Percentiles rank a stretch among this genome's conserved stretches.
These are phyloP conservation scores for Fusarium sp. DNA, from an alignment of 2,329 filamentous ascomycete genomes.

Conservation along the genomic window DNA sequence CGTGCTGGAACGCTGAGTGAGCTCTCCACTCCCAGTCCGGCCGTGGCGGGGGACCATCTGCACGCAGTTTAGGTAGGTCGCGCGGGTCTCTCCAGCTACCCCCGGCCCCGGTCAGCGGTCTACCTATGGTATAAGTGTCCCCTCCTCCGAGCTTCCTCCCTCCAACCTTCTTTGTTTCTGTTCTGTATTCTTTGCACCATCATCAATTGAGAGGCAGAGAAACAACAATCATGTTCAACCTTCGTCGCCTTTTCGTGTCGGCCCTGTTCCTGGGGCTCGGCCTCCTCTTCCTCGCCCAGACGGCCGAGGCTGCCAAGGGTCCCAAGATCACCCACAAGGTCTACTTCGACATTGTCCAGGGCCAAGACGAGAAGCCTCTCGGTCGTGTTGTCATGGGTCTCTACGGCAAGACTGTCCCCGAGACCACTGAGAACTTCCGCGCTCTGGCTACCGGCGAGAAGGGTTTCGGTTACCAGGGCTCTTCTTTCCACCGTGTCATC, in stretches of 20 bases:
- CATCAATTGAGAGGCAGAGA: constrained; percentile 26
- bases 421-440: constrained; percentile 80
- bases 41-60: constrained; percentile 20
- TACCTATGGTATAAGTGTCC: constrained; percentile 45
- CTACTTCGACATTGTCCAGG: constrained; percentile 86
- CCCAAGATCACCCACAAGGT: constrained; percentile 97
- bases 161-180: constrained; percentile 17
- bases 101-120: constrained; percentile 24
- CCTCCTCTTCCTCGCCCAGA: constrained; percentile 80
- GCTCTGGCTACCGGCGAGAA: constrained; percentile 87
- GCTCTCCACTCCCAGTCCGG: constrained; percentile 31
- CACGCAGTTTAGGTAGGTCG: constrained; percentile 24
- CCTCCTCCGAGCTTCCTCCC: constrained; percentile 33
- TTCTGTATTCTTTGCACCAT: constrained; percentile 30
- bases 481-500: constrained; percentile 90
- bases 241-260: constrained; percentile 77
- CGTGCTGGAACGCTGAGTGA: constrained; percentile 40
- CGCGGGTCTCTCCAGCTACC: constrained; percentile 28
- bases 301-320: constrained; percentile 80
- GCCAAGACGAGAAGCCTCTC: constrained; percentile 78
- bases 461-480: constrained; percentile 85
- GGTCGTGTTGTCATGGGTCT: constrained; percentile 84
- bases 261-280: constrained; percentile 80
- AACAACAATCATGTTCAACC: constrained; percentile 74
- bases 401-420: constrained; percentile 87